phyloP scores from a whole-genome alignment of 2,329 filamentous ascomycete genomes.

The Penicillium sp. region DNA sequence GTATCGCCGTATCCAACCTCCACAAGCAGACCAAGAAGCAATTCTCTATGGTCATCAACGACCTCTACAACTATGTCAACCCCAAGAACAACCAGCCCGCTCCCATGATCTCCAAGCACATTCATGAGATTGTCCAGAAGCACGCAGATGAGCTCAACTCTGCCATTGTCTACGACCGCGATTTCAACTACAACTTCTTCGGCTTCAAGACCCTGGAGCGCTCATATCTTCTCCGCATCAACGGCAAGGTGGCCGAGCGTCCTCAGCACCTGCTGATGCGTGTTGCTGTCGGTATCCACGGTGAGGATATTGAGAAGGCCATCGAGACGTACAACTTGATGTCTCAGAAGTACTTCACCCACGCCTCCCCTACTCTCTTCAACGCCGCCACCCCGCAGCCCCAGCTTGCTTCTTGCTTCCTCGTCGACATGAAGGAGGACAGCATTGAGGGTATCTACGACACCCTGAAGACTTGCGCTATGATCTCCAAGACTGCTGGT shows the following conservation, averaged over 20 bases:
- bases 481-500: conserved; percentile 99
- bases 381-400: conserved; percentile 94
- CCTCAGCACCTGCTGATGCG: conserved; percentile 99
- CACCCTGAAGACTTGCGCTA: conserved; percentile 96
- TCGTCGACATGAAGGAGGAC: conserved; percentile 99
- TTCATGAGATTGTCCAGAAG: conserved; percentile 90
- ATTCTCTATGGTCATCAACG: conserved; percentile 91
- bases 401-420: conserved; percentile 96
- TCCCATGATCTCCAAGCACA: conserved; percentile 92
- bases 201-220: conserved; percentile 99
- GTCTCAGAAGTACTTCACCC: conserved; percentile 98
- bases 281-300: conserved; percentile 95
- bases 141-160: conserved; percentile 98
- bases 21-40: conserved; percentile 99
- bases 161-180: conserved; percentile 97
- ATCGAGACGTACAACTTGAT: conserved; percentile 99
- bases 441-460: conserved; percentile 99
- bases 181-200: conserved; percentile 99
- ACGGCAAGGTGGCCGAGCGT: conserved; percentile 94
- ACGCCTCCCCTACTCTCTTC: conserved; percentile 96
- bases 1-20: conserved; percentile 98
- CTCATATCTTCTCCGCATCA: conserved; percentile 92
- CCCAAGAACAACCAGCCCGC: conserved; percentile 81
- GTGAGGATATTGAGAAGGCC: conserved; percentile 88
- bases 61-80: conserved; percentile 95